Base-by-base conservation (phyloP, 2,329 filamentous ascomycete species). In the Ceratocystiopsis minuta region DNA sequence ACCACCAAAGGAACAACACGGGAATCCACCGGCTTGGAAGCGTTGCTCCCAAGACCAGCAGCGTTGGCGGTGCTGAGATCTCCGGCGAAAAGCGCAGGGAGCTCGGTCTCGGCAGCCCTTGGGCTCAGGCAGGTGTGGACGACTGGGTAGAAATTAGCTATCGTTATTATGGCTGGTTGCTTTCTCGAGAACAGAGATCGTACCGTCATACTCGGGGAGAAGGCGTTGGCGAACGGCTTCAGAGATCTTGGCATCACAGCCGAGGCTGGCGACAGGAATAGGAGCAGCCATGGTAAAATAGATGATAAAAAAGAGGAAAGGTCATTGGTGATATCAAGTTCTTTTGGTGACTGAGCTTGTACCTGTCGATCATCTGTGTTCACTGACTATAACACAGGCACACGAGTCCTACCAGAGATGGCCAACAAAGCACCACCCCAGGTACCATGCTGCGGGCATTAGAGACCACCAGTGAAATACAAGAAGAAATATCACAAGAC, bases 71-170 rank as follows among this genome's bases (percentile, higher is more conserved):
- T 79, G 60, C 94, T 85, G 43, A 94, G 64, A 58, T 94, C 86
- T 56, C 95, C 88, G 50, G 93, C 92, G 64, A 94, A 95, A 48
- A 96, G 80, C 59, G 84, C 74, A 20, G 88, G 88, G 3, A 86
- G 78, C 64, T 96, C 95, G 49, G 68, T 60, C 51, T 86, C 83
- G 49, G 88, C 88, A 43, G 81, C 76, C 37, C 68, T 64, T 58
- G 94, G 93, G n/a, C 40, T 38, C 18, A 48, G 44, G 43, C 41
- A 48, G 6, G 40, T 46, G 38, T 49, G 48, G 16, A 49, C 47
- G 34, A 50, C 45, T 49, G 37, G 20, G 16, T 3, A 14, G 16
- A 32, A 39, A 10, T 28, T 28, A 28, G 24, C 24, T 9, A 9
- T 28, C 24, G 11, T 28, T 28, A 10, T 10, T 10, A 9, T 28